A percentile compares a stretch with the other conserved stretches of the same genome.
Conservation (phyloP, 495 filamentous ascomycete species). For the Collariella sp. region DNA sequence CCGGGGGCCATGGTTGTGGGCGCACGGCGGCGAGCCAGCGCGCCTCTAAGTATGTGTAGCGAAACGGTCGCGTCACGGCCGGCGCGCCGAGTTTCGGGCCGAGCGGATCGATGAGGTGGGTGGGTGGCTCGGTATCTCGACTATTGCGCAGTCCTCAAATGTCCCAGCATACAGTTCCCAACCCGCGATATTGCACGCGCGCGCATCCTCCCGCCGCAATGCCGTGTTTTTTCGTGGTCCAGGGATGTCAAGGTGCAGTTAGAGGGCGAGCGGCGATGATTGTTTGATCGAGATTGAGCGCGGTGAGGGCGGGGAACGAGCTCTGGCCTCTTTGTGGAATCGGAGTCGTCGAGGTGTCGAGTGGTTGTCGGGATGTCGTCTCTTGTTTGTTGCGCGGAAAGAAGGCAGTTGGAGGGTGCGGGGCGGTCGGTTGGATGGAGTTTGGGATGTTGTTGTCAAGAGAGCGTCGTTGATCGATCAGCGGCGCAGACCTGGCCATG, state of each 20-base stretch:
- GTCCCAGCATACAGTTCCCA: constrained; percentile 23
- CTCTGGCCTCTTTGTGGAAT: neutral
- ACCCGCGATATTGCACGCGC: constrained; percentile 14
- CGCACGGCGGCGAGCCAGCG: neutral
- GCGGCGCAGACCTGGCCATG: constrained; percentile 1
- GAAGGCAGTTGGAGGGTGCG: neutral
- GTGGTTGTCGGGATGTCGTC: neutral
- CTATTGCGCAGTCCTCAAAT: constrained; percentile 8
- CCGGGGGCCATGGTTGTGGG: constrained; percentile 55
- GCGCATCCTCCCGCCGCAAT: constrained; percentile 19
- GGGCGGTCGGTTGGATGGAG: neutral
- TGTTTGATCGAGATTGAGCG: neutral
- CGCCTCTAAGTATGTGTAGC: neutral
- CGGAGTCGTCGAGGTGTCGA: neutral
- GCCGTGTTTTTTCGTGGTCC: neutral
- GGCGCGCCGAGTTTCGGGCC: neutral
- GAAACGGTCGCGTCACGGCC: neutral
- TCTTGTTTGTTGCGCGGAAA: neutral
- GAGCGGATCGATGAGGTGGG: neutral
- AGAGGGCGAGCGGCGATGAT: neutral
- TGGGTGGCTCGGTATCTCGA: neutral
- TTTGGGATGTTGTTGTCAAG: neutral
- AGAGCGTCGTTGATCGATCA: neutral
- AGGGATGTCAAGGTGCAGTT: neutral
- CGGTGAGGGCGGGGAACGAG: neutral